Conservation (phyloP, 805 yeast species). For the Pichia cabralensis region DNA sequence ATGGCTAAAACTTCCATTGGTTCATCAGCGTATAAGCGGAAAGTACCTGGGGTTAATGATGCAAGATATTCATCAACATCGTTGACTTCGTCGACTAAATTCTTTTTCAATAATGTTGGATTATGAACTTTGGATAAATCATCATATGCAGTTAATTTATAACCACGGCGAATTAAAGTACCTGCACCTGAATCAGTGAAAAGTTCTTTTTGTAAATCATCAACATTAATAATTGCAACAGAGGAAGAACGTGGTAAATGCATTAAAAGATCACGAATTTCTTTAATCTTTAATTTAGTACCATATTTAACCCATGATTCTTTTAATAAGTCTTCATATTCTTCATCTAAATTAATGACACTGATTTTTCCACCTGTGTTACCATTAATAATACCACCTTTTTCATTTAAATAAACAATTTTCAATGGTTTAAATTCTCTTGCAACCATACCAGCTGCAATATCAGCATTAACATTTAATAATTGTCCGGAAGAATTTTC, state of each 20-base stretch:
- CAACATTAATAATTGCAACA: constrained; percentile 92
- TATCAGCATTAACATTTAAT: constrained; percentile 95
- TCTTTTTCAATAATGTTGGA: constrained; percentile 58
- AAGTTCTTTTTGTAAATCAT: constrained; percentile 91
- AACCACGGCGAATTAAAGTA: constrained; percentile 94
- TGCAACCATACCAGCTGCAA: constrained; percentile 97
- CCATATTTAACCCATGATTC: constrained; percentile 99
- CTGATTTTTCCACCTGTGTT: constrained; percentile 83
- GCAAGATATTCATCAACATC: constrained; percentile 78
- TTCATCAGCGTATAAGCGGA: constrained; percentile 87
- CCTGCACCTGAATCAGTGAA: constrained; percentile 99
- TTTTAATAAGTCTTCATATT: constrained; percentile 80
- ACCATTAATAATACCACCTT: constrained; percentile 95
- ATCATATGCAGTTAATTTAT: constrained; percentile 67
- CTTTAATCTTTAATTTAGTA: constrained; percentile 92
- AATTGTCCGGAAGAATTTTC: constrained; percentile 96
- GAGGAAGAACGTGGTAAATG: constrained; percentile 94
- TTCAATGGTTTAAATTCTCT: constrained; percentile 94
- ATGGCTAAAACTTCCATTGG: constrained; percentile 91
- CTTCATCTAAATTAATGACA: constrained; percentile 90
- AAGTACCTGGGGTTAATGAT: constrained; percentile 39
- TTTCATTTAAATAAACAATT: constrained; percentile 92
- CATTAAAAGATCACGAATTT: constrained; percentile 88
- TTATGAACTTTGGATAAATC: constrained; percentile 58
- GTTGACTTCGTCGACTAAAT: constrained; percentile 63